Conservation (phyloP, 495 filamentous ascomycete genomes). For the Evernia prunastri region DNA sequence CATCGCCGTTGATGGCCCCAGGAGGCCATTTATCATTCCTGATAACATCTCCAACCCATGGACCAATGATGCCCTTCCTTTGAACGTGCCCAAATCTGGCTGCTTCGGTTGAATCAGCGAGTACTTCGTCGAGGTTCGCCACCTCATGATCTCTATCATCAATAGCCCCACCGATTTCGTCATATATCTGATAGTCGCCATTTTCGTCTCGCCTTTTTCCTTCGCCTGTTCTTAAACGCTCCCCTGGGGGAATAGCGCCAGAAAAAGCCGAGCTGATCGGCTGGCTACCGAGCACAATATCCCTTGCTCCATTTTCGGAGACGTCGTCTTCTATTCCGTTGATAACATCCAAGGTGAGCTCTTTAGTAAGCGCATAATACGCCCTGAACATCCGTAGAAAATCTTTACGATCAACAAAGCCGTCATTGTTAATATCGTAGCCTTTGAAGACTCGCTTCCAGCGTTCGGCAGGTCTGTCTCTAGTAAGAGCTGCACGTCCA, state of each 20-base stretch:
- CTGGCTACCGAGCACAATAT: constrained; percentile 66
- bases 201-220: constrained; percentile 54
- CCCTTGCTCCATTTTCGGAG: constrained; percentile 66
- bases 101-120: constrained; percentile 45
- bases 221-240: constrained; percentile 50
- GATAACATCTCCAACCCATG: constrained; percentile 7
- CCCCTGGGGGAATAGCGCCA: constrained; percentile 56
- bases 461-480: constrained; percentile 58
- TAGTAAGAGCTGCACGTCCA: constrained; percentile 73
- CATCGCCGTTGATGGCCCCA: constrained; percentile 30
- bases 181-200: constrained; percentile 57
- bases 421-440: constrained; percentile 88
- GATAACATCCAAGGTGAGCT: constrained; percentile 78
- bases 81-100: constrained; percentile 30
- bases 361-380: constrained; percentile 78
- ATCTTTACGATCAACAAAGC: constrained; percentile 79
- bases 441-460: constrained; percentile 73
- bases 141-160: constrained; percentile 41
- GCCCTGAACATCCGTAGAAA: constrained; percentile 88
- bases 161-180: constrained; percentile 43
- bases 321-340: constrained; percentile 75
- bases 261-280: constrained; percentile 70
- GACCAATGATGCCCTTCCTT: constrained; percentile 7
- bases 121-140: constrained; percentile 42
- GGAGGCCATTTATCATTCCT: constrained; percentile 18